These are phyloP conservation scores for Rhododendron williamsianum DNA, from an alignment of 148 eudicot species.

Conservation along the genomic window DNA sequence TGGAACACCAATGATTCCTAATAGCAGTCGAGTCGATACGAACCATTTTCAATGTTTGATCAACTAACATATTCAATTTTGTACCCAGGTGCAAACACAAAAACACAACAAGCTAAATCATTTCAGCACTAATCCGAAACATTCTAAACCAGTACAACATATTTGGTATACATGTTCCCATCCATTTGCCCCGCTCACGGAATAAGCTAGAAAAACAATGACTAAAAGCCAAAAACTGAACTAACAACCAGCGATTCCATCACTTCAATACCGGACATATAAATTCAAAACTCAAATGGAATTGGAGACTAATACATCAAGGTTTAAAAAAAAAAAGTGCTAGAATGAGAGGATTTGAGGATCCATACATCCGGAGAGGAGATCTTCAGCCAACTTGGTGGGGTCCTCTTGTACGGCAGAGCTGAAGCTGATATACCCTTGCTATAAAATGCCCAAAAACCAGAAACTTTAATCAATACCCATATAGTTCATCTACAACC, in stretches of 20 bases:
- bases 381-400: conserved; percentile 42
- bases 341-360: background rate
- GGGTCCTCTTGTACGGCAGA: conserved; percentile 35
- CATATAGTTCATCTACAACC: background rate
- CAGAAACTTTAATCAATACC: background rate
- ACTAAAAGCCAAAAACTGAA: background rate
- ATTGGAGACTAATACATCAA: background rate
- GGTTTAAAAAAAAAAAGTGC: background rate
- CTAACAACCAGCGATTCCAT: background rate
- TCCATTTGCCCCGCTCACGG: background rate
- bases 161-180: background rate
- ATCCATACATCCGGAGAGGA: conserved; percentile 29
- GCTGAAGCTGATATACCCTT: conserved; percentile 36
- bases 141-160: background rate
- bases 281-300: background rate
- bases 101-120: background rate
- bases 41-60: background rate
- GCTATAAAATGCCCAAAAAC: background rate
- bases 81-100: too few species aligned
- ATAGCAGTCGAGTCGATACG: background rate
- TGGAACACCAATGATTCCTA: background rate
- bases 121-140: background rate
- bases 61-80: too few species aligned
- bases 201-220: background rate
- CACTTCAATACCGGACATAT: background rate